Percentiles rank a stretch among this genome's conserved stretches.
Evolutionary conservation across 306 rosid species (phyloP).

Genomic region (Oemleria cerasiformis): DNA sequence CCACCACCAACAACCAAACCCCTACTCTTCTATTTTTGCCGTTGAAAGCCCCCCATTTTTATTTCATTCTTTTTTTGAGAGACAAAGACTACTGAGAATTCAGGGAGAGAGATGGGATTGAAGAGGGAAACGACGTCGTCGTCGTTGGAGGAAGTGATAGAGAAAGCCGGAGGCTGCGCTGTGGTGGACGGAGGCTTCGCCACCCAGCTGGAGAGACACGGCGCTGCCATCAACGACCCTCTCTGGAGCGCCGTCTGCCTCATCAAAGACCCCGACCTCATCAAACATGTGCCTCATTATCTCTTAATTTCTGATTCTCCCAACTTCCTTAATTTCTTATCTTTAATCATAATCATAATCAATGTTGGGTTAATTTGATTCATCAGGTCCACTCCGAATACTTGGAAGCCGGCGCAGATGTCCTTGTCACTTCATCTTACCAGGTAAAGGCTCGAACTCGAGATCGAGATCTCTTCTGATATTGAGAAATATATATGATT

Average conservation of each 20-base stretch:
- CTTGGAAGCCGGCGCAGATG: slow-evolving; percentile 79
- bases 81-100: too few species aligned
- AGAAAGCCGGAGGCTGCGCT: slow-evolving; percentile 67
- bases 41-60: neutral
- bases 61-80: too few species aligned
- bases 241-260: slow-evolving; percentile 89
- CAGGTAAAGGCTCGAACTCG: slow-evolving; percentile 40
- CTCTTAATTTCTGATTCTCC: neutral
- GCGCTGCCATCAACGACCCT: slow-evolving; percentile 68
- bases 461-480: too few species aligned
- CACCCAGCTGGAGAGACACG: slow-evolving; percentile 78
- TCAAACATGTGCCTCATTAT: slow-evolving; percentile 43
- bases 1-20: neutral
- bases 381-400: slow-evolving; percentile 77
- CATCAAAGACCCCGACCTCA: slow-evolving; percentile 60
- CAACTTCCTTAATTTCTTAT: neutral
- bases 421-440: slow-evolving; percentile 84
- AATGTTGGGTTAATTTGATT: neutral
- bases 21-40: too few species aligned
- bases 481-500: neutral
- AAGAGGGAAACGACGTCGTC: slow-evolving; percentile 27
- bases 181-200: slow-evolving; percentile 83
- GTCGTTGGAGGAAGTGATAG: slow-evolving; percentile 58
- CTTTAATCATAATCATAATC: neutral
- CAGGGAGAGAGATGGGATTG: slow-evolving; percentile 31